These are phyloP conservation scores for Metroxylon sagu DNA, from an alignment of 176 grass and related monocot species.

Conservation along the genomic window DNA sequence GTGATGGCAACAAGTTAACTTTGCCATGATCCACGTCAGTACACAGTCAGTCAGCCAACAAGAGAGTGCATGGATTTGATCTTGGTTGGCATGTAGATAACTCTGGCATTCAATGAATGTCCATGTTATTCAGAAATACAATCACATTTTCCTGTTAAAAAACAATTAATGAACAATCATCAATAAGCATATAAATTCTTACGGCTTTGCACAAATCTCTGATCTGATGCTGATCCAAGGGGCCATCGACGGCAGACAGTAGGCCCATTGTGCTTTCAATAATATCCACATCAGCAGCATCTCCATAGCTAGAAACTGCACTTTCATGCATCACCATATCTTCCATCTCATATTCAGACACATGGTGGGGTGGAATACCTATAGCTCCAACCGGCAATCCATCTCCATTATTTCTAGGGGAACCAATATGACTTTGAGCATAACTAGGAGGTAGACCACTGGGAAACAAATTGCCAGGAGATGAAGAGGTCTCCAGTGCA, in stretches of 20 bases:
- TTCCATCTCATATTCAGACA: slow-evolving; percentile 61
- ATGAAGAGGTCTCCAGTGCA: slow-evolving; percentile 23
- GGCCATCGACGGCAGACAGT: slow-evolving; percentile 43
- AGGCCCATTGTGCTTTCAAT: slow-evolving; percentile 60
- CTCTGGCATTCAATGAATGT: too few species aligned
- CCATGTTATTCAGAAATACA: too few species aligned
- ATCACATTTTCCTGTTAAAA: too few species aligned
- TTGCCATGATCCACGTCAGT: too few species aligned
- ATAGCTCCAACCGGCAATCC: slow-evolving; percentile 1
- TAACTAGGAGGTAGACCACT: slow-evolving; percentile 13
- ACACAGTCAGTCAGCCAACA: too few species aligned
- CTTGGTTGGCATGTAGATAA: too few species aligned
- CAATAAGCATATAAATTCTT: not conserved
- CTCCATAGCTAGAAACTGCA: slow-evolving; percentile 78
- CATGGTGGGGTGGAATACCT: slow-evolving; percentile 26
- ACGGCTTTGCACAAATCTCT: slow-evolving; percentile 52
- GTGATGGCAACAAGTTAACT: too few species aligned
- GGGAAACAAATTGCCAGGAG: slow-evolving; percentile 24
- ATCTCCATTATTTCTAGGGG: slow-evolving; percentile 46
- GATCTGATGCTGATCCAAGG: slow-evolving; percentile 35
- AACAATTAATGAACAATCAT: too few species aligned
- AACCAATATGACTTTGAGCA: slow-evolving; percentile 54
- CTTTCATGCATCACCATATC: slow-evolving; percentile 59
- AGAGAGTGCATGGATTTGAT: too few species aligned
- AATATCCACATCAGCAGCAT: slow-evolving; percentile 75